These are phyloP conservation scores for Neonectria coccinea DNA, from an alignment of 2,329 filamentous ascomycete genomes.

Conservation along the genomic window DNA sequence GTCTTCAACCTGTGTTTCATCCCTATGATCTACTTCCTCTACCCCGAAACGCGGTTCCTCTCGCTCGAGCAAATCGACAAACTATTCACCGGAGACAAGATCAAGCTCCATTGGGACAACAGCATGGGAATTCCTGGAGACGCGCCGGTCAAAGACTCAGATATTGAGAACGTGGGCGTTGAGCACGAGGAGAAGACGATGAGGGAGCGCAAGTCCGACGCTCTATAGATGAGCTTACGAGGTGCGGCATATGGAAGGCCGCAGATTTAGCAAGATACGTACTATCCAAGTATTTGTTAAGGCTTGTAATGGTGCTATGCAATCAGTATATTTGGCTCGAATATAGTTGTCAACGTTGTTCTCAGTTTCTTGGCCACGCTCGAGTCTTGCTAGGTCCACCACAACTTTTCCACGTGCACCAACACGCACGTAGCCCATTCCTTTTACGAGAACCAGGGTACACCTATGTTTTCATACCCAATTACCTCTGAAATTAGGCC, in stretches of 20 bases:
- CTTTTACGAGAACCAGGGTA: too few species aligned
- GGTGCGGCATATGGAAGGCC: too few species aligned
- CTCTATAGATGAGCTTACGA: constrained; percentile 8
- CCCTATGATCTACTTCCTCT: constrained; percentile 61
- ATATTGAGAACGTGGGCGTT: constrained; percentile 30
- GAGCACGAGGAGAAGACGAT: constrained; percentile 39
- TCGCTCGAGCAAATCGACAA: constrained; percentile 63
- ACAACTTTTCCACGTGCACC: too few species aligned
- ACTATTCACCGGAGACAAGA: constrained; percentile 50
- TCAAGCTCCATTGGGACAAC: constrained; percentile 48
- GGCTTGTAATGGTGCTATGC: not conserved
- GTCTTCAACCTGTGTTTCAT: constrained; percentile 54
- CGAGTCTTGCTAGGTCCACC: too few species aligned
- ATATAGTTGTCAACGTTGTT: not conserved
- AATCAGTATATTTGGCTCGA: not conserved
- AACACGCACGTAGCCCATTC: too few species aligned
- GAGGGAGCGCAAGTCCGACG: constrained; percentile 25
- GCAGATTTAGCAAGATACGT: too few species aligned
- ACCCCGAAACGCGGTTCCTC: constrained; percentile 61
- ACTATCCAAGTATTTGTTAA: not conserved
- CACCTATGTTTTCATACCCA: too few species aligned
- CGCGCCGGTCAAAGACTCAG: constrained; percentile 31
- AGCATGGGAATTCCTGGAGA: constrained; percentile 50
- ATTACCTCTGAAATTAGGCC: too few species aligned
- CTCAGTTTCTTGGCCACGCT: too few species aligned